Evolutionary conservation across 208 protist species (phyloP), one percentile per base, ranked within the genome.

Genomic region (Trichomonas vaginalis): DNA sequence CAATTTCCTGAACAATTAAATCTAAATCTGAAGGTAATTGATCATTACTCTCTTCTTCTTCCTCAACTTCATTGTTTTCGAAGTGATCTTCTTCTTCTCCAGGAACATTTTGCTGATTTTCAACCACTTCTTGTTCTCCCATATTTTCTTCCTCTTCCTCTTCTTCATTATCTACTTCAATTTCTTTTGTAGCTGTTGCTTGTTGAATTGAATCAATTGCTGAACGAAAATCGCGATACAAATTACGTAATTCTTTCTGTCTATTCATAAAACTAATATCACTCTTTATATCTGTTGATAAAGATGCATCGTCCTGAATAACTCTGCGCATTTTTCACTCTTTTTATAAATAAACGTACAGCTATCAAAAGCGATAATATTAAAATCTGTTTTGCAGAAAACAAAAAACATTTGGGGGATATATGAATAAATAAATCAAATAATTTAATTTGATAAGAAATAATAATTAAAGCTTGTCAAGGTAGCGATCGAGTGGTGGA

Each of bases 261-360:
- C 82, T 90, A 21, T 90, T 90, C 82, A 90, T 90, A 48, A 90
- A 90, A 48, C n/a, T 45, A 35, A 90, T 90, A 48, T 90, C 82
- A 17, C 82, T 90, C 9, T 37, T 17, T 15, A 90, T 8, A 37
- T 90, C 82, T 48, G 82, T 90, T 48, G 82, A 90, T 15, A 90
- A 4, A 48, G 82, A 48, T 1, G 23, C 9, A 86, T 37, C 10
- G 42, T 86, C 79, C 23, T 37, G 27, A 45, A 86, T 37, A 80
- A 80, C 62, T 8, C 62, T 6, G 32, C 62, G 62, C 62, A 80
- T 80, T 80, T 80, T 80, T 35, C 27, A 21, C 49, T 56, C 8
- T 80, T 35, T n/a, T n/a, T n/a, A n/a, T n/a, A n/a, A n/a, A n/a
- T n/a, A n/a, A n/a, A n/a, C n/a, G n/a, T n/a, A n/a, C n/a, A n/a